A percentile compares a stretch with the other conserved stretches of the same genome.
These are phyloP conservation scores for Posidonia australis DNA, from an alignment of 106 monocot species.

Conservation along the genomic window DNA sequence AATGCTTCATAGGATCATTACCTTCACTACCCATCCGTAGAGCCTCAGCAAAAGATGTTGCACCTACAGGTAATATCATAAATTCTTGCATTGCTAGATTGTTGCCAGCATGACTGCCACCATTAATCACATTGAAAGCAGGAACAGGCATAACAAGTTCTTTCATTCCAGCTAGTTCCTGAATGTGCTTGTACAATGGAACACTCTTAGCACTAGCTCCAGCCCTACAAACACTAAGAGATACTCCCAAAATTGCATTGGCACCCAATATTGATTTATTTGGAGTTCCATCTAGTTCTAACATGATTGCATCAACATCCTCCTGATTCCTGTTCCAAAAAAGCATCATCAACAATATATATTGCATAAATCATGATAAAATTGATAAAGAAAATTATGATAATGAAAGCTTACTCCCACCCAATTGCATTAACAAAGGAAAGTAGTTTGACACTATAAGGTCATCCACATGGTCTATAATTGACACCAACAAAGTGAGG, in stretches of 20 bases:
- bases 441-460: too few relatives aligned
- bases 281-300: conserved; percentile 86
- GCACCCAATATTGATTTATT: conserved; percentile 92
- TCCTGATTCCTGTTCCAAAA: conserved; percentile 50
- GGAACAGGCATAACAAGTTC: conserved; percentile 97
- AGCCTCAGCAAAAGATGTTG: conserved; percentile 83
- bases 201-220: conserved; percentile 87
- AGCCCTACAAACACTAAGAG: conserved; percentile 83
- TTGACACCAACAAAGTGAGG: too few relatives aligned
- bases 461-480: too few relatives aligned
- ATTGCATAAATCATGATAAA: neutral
- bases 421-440: too few relatives aligned
- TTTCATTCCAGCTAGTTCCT: conserved; percentile 75
- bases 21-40: conserved; percentile 95
- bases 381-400: neutral
- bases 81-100: conserved; percentile 99
- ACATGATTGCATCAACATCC: conserved; percentile 80
- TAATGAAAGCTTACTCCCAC: too few relatives aligned
- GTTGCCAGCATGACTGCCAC: conserved; percentile 96
- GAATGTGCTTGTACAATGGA: conserved; percentile 89
- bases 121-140: conserved; percentile 98
- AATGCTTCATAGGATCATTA: conserved; percentile 10
- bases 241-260: conserved; percentile 92
- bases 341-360: neutral
- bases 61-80: conserved; percentile 95